Conservation (phyloP, 164 flowering plant genomes). For the Taxillus chinensis region DNA sequence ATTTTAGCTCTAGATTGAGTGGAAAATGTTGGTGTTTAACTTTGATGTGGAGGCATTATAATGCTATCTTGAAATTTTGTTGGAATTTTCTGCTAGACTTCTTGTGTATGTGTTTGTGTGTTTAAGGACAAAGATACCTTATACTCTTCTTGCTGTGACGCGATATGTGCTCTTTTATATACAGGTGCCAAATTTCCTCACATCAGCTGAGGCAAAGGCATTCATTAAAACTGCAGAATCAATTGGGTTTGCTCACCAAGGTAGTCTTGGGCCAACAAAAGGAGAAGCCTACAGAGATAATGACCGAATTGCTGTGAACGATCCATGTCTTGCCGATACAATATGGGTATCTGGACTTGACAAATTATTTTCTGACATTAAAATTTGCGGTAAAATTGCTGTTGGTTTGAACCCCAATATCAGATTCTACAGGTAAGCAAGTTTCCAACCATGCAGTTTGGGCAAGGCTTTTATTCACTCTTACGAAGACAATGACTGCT, state of each 20-base stretch:
- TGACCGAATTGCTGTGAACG: conserved; percentile 69
- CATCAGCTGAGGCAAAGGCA: conserved; percentile 64
- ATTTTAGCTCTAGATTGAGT: too few relatives aligned
- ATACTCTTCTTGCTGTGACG: neutral
- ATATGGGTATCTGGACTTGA: conserved; percentile 80
- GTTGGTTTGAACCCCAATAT: conserved; percentile 92
- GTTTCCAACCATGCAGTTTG: neutral
- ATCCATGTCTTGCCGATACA: conserved; percentile 62
- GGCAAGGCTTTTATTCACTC: neutral
- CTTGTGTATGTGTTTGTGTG: neutral
- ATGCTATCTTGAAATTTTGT: neutral
- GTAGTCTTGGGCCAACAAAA: conserved; percentile 80
- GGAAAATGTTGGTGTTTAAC: too few relatives aligned
- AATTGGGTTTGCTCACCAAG: conserved; percentile 78
- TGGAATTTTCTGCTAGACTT: neutral
- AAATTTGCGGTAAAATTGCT: conserved; percentile 72
- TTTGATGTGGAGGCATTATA: neutral
- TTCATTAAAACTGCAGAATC: conserved; percentile 68
- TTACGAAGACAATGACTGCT: too few relatives aligned
- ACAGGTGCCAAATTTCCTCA: conserved; percentile 68
- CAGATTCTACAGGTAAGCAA: conserved; percentile 75
- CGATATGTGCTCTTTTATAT: neutral
- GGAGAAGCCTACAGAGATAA: conserved; percentile 97
- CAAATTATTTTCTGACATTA: conserved; percentile 49
- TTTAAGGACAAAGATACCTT: neutral